A percentile compares a stretch with the other conserved stretches of the same genome.
phyloP scores from a whole-genome alignment of 139 green algal genomes.

The Closterium sp. region DNA sequence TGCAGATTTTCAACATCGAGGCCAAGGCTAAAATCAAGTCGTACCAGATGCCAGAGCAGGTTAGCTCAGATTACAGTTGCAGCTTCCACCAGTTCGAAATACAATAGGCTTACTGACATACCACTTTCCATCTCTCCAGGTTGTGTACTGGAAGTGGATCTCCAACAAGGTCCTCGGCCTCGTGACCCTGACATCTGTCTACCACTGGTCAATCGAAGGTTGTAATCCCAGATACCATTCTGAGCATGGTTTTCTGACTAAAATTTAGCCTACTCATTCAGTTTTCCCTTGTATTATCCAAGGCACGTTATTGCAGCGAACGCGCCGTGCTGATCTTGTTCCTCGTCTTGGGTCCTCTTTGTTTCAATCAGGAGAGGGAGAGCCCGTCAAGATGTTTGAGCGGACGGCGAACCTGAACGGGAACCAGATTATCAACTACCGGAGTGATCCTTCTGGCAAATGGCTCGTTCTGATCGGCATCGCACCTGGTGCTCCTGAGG shows the following conservation, averaged over 20 bases:
- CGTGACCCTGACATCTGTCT: slow-evolving; percentile 87
- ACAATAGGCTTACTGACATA: neutral
- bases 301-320: neutral
- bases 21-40: slow-evolving; percentile 97
- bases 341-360: neutral
- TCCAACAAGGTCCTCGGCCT: slow-evolving; percentile 78
- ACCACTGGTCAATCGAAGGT: slow-evolving; percentile 94
- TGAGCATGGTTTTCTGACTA: no score
- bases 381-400: slow-evolving; percentile 94
- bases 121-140: slow-evolving; percentile 23
- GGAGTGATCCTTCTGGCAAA: slow-evolving; percentile 80
- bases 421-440: slow-evolving; percentile 99
- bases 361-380: slow-evolving; percentile 25
- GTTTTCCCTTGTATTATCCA: neutral
- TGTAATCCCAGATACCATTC: neutral
- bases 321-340: neutral
- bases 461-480: slow-evolving; percentile 98
- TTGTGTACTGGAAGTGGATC: slow-evolving; percentile 98
- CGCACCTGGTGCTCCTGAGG: slow-evolving; percentile 82
- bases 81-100: neutral
- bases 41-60: slow-evolving; percentile 85
- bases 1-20: slow-evolving; percentile 99
- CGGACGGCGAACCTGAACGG: slow-evolving; percentile 87
- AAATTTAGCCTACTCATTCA: no score
- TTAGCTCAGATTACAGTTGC: slow-evolving; percentile 2